Evolutionary conservation across 2,329 filamentous ascomycete genomes (phyloP).

Genomic region (Pseudofabraea citricarpa): DNA sequence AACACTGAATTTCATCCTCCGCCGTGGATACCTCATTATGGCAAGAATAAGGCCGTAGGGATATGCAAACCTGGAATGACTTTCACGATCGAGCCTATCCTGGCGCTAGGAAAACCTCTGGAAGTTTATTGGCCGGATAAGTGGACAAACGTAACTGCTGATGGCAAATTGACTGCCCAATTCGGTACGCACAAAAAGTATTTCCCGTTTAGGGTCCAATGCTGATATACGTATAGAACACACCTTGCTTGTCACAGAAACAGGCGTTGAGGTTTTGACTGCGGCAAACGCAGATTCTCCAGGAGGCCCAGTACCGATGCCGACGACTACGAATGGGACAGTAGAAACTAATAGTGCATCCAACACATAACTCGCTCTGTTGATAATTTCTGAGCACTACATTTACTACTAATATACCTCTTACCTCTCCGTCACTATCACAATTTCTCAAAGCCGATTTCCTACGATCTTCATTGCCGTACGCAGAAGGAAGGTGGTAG

Average conservation of each 20-base stretch:
- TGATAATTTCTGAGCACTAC: not conserved
- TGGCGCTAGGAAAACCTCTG: too few relatives aligned
- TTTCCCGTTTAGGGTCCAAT: not conserved
- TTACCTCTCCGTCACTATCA: too few relatives aligned
- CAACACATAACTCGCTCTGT: too few relatives aligned
- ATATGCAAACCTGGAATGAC: too few relatives aligned
- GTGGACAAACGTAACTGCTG: slow-evolving; percentile 92
- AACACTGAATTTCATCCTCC: too few relatives aligned
- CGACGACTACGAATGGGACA: slow-evolving; percentile 18
- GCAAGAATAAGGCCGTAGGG: too few relatives aligned
- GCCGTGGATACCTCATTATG: too few relatives aligned
- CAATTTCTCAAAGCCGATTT: too few relatives aligned
- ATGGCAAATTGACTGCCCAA: slow-evolving; percentile 89
- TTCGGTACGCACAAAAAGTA: slow-evolving; percentile 79
- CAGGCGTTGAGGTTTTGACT: slow-evolving; percentile 77
- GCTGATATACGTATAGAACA: slow-evolving; percentile 52
- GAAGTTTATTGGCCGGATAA: slow-evolving; percentile 96
- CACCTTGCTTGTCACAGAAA: slow-evolving; percentile 76
- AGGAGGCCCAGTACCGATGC: slow-evolving; percentile 64
- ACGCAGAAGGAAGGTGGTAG: too few relatives aligned
- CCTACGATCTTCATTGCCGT: too few relatives aligned
- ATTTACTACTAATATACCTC: not conserved
- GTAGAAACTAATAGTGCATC: too few relatives aligned
- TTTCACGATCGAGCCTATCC: too few relatives aligned
- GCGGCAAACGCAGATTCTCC: slow-evolving; percentile 60